phyloP scores from a whole-genome alignment of 768 basidiomycete genomes.

The Thelephora ganbajun region DNA sequence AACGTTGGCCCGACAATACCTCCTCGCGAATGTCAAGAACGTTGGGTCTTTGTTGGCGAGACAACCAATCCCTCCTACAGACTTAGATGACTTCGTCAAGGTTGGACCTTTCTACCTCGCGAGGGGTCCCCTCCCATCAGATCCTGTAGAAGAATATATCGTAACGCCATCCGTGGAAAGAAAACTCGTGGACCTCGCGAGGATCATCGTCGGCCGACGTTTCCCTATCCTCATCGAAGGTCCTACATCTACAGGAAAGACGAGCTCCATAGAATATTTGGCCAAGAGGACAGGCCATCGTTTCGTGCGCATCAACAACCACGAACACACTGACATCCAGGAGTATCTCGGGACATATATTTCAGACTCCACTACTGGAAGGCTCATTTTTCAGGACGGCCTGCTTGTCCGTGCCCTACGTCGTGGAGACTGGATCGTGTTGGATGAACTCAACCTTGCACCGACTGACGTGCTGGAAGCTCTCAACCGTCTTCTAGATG shows the following conservation, averaged over 20 bases:
- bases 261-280: constrained; percentile 91
- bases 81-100: constrained; percentile 48
- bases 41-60: constrained; percentile 58
- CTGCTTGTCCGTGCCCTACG: constrained; percentile 85
- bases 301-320: constrained; percentile 98
- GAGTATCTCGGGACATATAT: constrained; percentile 96
- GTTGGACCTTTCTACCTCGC: constrained; percentile 88
- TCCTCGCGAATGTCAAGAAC: constrained; percentile 73
- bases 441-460: constrained; percentile 94
- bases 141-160: constrained; percentile 71
- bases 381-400: constrained; percentile 89
- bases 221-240: constrained; percentile 97
- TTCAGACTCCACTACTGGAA: constrained; percentile 86
- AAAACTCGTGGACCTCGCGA: constrained; percentile 89
- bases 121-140: constrained; percentile 52
- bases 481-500: constrained; percentile 89
- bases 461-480: constrained; percentile 98
- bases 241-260: constrained; percentile 95
- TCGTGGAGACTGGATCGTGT: constrained; percentile 91
- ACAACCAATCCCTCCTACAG: constrained; percentile 42
- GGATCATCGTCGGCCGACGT: constrained; percentile 75
- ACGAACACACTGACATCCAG: constrained; percentile 98
- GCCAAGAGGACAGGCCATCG: constrained; percentile 86
- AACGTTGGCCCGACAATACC: constrained; percentile 56
- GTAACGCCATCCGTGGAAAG: constrained; percentile 90